Evolutionary conservation across 1,139 yeast species (phyloP).

Genomic region (Sugiyamaella xylanicola): DNA sequence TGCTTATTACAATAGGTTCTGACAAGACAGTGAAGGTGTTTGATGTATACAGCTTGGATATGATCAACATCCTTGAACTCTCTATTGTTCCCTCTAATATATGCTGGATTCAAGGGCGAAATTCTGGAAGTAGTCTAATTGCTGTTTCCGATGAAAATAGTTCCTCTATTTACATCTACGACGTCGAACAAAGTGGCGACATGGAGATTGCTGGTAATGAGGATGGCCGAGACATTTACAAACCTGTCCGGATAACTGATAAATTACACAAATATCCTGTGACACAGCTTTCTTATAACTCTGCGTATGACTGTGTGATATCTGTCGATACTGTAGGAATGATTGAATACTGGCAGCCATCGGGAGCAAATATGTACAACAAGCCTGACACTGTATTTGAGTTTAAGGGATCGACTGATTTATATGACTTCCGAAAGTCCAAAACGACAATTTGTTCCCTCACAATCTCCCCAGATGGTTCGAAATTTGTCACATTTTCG

Average conservation of each 20-base stretch:
- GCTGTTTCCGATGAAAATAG: slow-evolving; percentile 38
- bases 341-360: slow-evolving; percentile 50
- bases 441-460: slow-evolving; percentile 39
- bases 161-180: slow-evolving; percentile 36
- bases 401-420: slow-evolving; percentile 49
- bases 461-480: slow-evolving; percentile 37
- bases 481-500: slow-evolving; percentile 39
- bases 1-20: slow-evolving; percentile 43
- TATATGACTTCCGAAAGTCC: slow-evolving; percentile 46
- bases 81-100: slow-evolving; percentile 28
- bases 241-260: slow-evolving; percentile 28
- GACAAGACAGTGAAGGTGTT: slow-evolving; percentile 45
- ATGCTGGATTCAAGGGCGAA: slow-evolving; percentile 29
- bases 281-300: slow-evolving; percentile 40
- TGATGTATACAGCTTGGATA: slow-evolving; percentile 47
- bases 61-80: slow-evolving; percentile 46
- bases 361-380: slow-evolving; percentile 26
- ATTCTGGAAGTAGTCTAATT: slow-evolving; percentile 25
- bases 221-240: slow-evolving; percentile 17
- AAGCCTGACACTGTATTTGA: slow-evolving; percentile 39
- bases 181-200: slow-evolving; percentile 27
- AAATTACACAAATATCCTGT: slow-evolving; percentile 44
- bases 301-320: slow-evolving; percentile 42
- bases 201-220: slow-evolving; percentile 1
- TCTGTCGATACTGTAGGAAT: slow-evolving; percentile 48